Evolutionary conservation across 805 yeast genomes (phyloP).

Genomic region (Barnettozyma salicaria): DNA sequence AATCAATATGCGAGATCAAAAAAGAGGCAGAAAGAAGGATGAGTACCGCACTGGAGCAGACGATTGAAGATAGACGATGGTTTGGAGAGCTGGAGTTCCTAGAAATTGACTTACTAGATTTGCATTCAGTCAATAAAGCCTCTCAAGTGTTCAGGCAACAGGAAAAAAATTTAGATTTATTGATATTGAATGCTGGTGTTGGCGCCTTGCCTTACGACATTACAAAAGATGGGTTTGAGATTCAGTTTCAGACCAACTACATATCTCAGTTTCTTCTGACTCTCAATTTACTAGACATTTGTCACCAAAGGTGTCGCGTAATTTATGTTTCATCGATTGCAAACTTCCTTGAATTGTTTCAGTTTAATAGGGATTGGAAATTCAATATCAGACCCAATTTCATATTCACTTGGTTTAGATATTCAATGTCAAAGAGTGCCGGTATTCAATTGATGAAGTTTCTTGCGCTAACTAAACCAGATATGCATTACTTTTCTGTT

Average conservation of each 20-base stretch:
- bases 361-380: conserved; percentile 41
- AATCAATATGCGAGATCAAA: conserved; percentile 50
- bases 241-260: conserved; percentile 75
- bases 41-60: conserved; percentile 12
- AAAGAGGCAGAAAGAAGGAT: conserved; percentile 40
- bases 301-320: conserved; percentile 34
- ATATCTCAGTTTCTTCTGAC: conserved; percentile 70
- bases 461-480: conserved; percentile 60
- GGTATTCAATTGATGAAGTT: conserved; percentile 68
- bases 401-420: conserved; percentile 70
- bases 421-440: conserved; percentile 70
- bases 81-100: conserved; percentile 49
- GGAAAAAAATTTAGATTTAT: conserved; percentile 50
- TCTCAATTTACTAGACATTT: conserved; percentile 43
- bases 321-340: conserved; percentile 62
- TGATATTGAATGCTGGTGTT: conserved; percentile 75
- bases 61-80: conserved; percentile 17
- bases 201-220: conserved; percentile 65
- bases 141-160: conserved; percentile 37
- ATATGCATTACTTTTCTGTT: conserved; percentile 55
- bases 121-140: conserved; percentile 43
- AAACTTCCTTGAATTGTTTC: conserved; percentile 44
- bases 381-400: conserved; percentile 60
- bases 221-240: conserved; percentile 68
- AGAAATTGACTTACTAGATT: conserved; percentile 45